Evolutionary conservation across 345 rosid genomes (phyloP), one percentile per base, ranked within the genome.

Genomic region (Noccaea caerulescens): DNA sequence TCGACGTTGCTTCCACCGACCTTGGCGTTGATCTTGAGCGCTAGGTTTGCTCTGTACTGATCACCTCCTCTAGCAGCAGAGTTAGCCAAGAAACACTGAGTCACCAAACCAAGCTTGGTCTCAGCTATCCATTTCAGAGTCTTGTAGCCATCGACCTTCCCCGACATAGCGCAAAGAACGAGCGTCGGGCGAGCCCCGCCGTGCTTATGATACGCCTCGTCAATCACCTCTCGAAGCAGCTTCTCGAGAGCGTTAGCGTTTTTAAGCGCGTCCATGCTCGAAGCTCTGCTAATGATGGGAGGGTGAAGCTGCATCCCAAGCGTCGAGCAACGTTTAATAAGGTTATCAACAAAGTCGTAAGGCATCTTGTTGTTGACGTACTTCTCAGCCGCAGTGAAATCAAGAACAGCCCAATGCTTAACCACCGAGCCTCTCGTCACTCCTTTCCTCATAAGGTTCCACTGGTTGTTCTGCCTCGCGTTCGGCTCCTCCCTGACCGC

Each of bases 1-100:
- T 90, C 98, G 0, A 77, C 83, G 12, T 90, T 93, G 83, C 96
- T 93, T 54, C 98, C 97, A 43, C 96, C 98, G n/a, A 93, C 91
- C 80, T 93, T 93, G 0, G 97, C 98, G 52, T 93, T 93, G 77
- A 93, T 90, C 85, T 90, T 88, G 41, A 90, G 86, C 3, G 86
- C 92, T 27, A 93, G 85, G 76, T 90, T 87, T 23, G 92, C 86
- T 4, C 81, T 88, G 75, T 86, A 87, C 61, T 88, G 96, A 63
- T 90, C 96, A 8, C 64, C 64, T 12, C 77, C 80, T 36, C 2
- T 81, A 52, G 64, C 79, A 7, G 90, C 93, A 41, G 59, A 32
- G 8, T 0, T 6, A 0, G 88, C 80, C 77, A 93, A 81, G 62
- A 92, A 93, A 68, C 96, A 93, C 54, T 93, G 98, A 27, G 97